Conservation (phyloP, 2,329 filamentous ascomycete genomes). For the Phialocephala sp. region DNA sequence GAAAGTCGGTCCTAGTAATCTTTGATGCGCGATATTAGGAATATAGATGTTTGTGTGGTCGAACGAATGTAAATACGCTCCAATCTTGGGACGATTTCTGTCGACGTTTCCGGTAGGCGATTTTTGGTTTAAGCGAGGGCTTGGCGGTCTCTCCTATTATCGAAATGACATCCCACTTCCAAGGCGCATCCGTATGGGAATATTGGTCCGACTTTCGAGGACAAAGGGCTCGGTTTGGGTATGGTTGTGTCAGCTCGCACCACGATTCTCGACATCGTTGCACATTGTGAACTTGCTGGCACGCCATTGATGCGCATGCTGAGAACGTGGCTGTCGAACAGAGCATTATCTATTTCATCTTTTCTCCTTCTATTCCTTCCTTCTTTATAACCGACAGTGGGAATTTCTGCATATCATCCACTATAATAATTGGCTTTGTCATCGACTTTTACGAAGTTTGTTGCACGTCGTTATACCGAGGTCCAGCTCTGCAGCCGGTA, state of each 20-base stretch:
- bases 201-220: background rate
- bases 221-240: no score
- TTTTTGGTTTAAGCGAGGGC: background rate
- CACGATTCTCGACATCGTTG: background rate
- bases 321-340: background rate
- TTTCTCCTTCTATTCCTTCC: background rate
- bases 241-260: no score
- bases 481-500: no score
- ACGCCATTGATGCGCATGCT: background rate
- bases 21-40: background rate
- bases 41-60: background rate
- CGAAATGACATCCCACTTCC: background rate
- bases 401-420: background rate
- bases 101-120: no score
- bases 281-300: background rate
- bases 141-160: background rate
- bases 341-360: background rate
- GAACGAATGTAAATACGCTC: background rate
- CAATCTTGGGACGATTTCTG: background rate
- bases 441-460: no score
- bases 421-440: no score
- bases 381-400: background rate
- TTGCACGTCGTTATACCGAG: no score
- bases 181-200: background rate
- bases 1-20: background rate